These are phyloP conservation scores for Kwoniella dejecticola DNA, from an alignment of 768 basidiomycete species.

Conservation along the genomic window DNA sequence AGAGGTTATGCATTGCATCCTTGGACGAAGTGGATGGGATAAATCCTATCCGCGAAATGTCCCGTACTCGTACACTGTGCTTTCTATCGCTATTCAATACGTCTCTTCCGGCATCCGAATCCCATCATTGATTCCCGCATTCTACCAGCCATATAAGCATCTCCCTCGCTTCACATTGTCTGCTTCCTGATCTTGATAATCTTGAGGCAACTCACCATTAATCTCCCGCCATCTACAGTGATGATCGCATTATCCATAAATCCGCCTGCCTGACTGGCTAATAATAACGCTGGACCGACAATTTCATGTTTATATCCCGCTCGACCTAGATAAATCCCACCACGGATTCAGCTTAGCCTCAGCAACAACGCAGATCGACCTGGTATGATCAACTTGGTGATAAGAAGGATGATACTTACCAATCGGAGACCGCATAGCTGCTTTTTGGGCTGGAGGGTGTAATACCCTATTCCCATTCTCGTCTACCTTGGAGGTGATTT, in stretches of 20 bases:
- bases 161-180: background rate
- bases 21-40: no score
- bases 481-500: conserved; percentile 29
- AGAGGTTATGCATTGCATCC: no score
- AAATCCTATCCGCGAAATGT: no score
- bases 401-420: no score
- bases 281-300: conserved; percentile 37
- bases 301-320: conserved; percentile 38
- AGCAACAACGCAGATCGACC: no score
- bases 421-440: conserved; percentile 4
- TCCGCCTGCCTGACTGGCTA: conserved; percentile 32
- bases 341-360: no score
- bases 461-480: conserved; percentile 12
- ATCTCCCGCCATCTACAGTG: conserved; percentile 28
- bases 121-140: conserved; percentile 31
- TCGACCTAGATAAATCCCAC: no score
- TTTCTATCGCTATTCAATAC: conserved; percentile 1
- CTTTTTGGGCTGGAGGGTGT: conserved; percentile 10
- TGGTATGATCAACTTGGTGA: no score
- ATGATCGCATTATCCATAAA: conserved; percentile 45
- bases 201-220: conserved; percentile 16
- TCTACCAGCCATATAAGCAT: background rate
- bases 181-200: background rate
- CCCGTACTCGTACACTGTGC: no score
- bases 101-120: conserved; percentile 26